These are phyloP conservation scores for Zygnema cylindricum DNA, from an alignment of 139 green algal species.

Conservation along the genomic window DNA sequence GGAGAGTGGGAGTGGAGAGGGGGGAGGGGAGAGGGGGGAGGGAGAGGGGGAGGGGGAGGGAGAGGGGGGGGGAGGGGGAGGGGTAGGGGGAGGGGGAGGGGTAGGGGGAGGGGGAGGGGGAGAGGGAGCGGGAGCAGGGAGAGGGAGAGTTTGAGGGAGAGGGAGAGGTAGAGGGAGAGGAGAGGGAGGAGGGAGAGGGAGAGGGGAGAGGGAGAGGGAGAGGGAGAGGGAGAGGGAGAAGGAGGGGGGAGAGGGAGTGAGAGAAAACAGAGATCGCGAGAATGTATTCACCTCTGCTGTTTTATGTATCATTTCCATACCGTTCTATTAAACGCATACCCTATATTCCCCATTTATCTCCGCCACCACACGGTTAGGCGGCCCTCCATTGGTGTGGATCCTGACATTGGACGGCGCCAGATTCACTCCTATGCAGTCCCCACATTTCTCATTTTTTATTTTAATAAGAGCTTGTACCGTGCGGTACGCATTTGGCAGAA, in stretches of 20 bases:
- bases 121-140: too few relatives aligned
- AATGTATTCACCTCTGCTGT: conserved; percentile 8
- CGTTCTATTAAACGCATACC: conserved; percentile 61
- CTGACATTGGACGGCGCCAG: conserved; percentile 40
- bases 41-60: background rate
- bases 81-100: too few relatives aligned
- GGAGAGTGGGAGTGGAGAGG: too few relatives aligned
- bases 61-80: background rate
- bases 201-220: background rate
- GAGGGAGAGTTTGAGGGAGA: too few relatives aligned
- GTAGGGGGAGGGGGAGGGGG: too few relatives aligned
- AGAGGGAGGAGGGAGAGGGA: background rate
- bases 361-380: background rate
- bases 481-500: conserved; percentile 51
- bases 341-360: conserved; percentile 48
- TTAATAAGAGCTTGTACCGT: conserved; percentile 27
- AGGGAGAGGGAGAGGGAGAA: conserved; percentile 9
- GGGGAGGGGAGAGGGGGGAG: too few relatives aligned
- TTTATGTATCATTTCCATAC: conserved; percentile 36
- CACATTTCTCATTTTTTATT: conserved; percentile 36
- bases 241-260: background rate
- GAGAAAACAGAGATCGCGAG: background rate
- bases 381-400: background rate
- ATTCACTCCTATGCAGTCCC: conserved; percentile 49
- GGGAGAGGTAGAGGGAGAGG: too few relatives aligned